These are phyloP conservation scores for Oryza brachyantha DNA, from an alignment of 176 grass and related monocot species.

Conservation along the genomic window DNA sequence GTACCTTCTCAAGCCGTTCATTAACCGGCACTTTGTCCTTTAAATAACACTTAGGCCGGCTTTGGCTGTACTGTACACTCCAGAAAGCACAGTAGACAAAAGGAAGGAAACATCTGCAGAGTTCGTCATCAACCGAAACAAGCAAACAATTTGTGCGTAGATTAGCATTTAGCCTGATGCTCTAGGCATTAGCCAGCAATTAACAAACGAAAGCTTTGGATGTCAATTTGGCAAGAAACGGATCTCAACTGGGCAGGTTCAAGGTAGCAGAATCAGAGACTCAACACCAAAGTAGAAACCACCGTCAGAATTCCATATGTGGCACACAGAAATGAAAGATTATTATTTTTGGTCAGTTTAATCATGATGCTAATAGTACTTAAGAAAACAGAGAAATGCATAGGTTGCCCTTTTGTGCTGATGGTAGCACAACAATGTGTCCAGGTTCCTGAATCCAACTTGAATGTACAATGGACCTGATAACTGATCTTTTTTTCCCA, in stretches of 20 bases:
- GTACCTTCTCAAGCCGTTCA: background rate
- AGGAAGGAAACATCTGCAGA: background rate
- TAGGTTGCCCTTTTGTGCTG: background rate
- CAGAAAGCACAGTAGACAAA: background rate
- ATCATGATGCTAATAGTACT: background rate
- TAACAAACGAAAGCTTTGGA: background rate
- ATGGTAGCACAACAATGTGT: background rate
- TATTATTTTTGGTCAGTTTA: background rate
- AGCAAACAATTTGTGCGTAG: background rate
- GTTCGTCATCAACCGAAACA: background rate
- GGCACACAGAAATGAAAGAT: background rate
- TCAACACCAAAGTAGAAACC: slow-evolving; percentile 4
- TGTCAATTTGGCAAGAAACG: background rate
- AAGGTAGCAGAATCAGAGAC: background rate
- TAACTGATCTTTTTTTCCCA: background rate
- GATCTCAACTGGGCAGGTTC: background rate
- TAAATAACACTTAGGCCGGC: background rate
- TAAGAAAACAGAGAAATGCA: background rate
- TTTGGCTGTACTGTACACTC: background rate
- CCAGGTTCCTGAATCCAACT: background rate
- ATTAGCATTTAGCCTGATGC: background rate
- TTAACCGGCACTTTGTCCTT: slow-evolving; percentile 3
- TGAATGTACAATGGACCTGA: background rate
- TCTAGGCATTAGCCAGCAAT: background rate
- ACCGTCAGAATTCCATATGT: background rate